Evolutionary conservation across 805 yeast species (phyloP).

Genomic region (Brettanomyces anomalus): DNA sequence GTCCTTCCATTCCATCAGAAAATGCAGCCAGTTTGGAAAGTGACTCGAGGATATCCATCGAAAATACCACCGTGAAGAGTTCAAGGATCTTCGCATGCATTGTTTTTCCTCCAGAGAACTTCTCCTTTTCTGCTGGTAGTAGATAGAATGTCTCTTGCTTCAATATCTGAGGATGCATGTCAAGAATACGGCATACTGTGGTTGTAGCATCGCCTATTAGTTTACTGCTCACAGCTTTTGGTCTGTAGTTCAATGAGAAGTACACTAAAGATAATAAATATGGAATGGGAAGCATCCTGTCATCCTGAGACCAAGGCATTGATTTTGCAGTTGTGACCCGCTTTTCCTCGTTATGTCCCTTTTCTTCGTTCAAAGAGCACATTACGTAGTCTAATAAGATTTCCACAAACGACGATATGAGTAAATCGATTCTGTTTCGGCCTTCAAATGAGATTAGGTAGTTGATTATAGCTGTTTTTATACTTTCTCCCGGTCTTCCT

Average conservation of each 20-base stretch:
- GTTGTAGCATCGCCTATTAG: constrained; percentile 26
- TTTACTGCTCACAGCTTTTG: constrained; percentile 43
- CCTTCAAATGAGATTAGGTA: constrained; percentile 36
- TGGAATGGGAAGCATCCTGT: constrained; percentile 38
- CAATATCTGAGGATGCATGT: constrained; percentile 17
- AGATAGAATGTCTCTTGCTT: constrained; percentile 22
- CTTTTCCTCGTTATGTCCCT: neutral
- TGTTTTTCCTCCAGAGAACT: constrained; percentile 22
- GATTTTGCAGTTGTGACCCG: neutral
- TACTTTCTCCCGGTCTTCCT: constrained; percentile 17
- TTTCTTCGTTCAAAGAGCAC: constrained; percentile 10
- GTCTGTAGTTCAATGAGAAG: constrained; percentile 47
- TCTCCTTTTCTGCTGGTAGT: constrained; percentile 10
- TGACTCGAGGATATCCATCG: constrained; percentile 50
- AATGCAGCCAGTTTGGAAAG: constrained; percentile 24
- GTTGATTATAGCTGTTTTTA: constrained; percentile 28
- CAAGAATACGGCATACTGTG: constrained; percentile 18
- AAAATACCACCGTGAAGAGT: constrained; percentile 38
- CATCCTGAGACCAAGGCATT: constrained; percentile 8
- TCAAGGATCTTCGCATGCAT: constrained; percentile 41
- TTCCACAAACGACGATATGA: constrained; percentile 35
- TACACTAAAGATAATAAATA: constrained; percentile 51
- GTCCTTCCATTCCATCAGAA: constrained; percentile 15
- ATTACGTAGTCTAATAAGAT: constrained; percentile 23
- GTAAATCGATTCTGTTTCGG: constrained; percentile 37